Conservation (phyloP, 2,329 filamentous ascomycete genomes). For the Aureobasidium vineae region DNA sequence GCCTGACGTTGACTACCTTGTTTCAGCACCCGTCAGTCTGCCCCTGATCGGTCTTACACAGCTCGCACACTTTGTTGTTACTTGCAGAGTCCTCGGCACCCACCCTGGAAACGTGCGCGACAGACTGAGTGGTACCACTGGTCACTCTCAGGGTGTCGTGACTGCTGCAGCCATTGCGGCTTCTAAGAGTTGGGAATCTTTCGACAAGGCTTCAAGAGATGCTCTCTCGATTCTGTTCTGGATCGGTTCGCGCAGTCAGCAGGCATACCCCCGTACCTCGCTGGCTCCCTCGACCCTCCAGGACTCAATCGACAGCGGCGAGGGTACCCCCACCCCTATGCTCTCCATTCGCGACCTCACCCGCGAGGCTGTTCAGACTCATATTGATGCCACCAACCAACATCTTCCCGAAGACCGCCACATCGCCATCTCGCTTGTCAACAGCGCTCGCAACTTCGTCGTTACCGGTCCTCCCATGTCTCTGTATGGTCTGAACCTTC, state of each 20-base stretch:
- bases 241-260: constrained; percentile 96
- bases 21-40: constrained; percentile 92
- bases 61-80: constrained; percentile 91
- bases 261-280: constrained; percentile 93
- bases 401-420: constrained; percentile 91
- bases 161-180: constrained; percentile 89
- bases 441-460: constrained; percentile 95
- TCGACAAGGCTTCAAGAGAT: constrained; percentile 72
- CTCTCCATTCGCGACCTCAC: constrained; percentile 93
- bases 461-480: constrained; percentile 96
- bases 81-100: constrained; percentile 85
- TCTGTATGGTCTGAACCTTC: constrained; percentile 91
- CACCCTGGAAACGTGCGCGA: constrained; percentile 86
- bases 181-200: constrained; percentile 90
- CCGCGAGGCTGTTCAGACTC: constrained; percentile 83
- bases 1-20: constrained; percentile 89
- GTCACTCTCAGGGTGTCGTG: constrained; percentile 95
- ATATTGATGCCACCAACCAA: constrained; percentile 95
- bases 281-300: constrained; percentile 86
- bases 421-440: constrained; percentile 91
- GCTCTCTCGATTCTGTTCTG: constrained; percentile 94
- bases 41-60: constrained; percentile 95
- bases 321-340: constrained; percentile 97
- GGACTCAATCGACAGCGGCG: constrained; percentile 90
- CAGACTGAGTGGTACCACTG: constrained; percentile 81